Conservation (phyloP, 1,139 yeast genomes). For the Saccharomyces hybrid region DNA sequence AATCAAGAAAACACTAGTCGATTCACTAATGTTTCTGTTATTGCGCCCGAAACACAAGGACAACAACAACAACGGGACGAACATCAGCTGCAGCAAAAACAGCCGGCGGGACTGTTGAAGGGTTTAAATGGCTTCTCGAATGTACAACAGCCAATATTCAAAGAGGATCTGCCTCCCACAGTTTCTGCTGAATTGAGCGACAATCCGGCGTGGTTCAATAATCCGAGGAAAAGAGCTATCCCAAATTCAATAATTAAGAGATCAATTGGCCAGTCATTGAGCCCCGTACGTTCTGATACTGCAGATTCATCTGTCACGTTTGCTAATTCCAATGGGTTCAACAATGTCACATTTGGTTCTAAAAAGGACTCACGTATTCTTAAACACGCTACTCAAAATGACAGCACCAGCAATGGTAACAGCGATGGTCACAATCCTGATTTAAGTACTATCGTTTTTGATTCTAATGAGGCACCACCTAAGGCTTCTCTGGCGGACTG, state of each 20-base stretch:
- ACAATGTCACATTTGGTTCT: constrained; percentile 34
- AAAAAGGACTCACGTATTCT: constrained; percentile 25
- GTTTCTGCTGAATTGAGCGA: neutral
- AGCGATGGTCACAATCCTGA: constrained; percentile 25
- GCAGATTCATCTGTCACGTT: neutral
- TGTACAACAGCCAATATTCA: neutral
- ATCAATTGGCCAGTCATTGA: constrained; percentile 18
- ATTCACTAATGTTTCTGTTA: constrained; percentile 17
- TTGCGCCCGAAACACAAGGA: constrained; percentile 11
- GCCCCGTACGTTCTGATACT: constrained; percentile 3
- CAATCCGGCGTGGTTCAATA: constrained; percentile 7
- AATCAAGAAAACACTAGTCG: constrained; percentile 7
- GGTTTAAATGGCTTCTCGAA: neutral
- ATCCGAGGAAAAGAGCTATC: constrained; percentile 1
- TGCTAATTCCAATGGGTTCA: constrained; percentile 22
- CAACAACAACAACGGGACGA: constrained; percentile 1
- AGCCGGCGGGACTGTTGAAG: constrained; percentile 10
- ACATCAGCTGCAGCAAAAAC: neutral
- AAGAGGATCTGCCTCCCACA: neutral
- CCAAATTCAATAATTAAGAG: constrained; percentile 2
- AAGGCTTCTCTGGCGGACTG: constrained; percentile 4
- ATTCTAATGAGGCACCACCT: constrained; percentile 13
- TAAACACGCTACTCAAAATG: constrained; percentile 3
- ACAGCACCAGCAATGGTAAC: constrained; percentile 10
- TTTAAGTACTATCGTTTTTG: constrained; percentile 23